Evolutionary conservation across 2,329 filamentous ascomycete species (phyloP).

Genomic region (Colletotrichum chlorophyti): DNA sequence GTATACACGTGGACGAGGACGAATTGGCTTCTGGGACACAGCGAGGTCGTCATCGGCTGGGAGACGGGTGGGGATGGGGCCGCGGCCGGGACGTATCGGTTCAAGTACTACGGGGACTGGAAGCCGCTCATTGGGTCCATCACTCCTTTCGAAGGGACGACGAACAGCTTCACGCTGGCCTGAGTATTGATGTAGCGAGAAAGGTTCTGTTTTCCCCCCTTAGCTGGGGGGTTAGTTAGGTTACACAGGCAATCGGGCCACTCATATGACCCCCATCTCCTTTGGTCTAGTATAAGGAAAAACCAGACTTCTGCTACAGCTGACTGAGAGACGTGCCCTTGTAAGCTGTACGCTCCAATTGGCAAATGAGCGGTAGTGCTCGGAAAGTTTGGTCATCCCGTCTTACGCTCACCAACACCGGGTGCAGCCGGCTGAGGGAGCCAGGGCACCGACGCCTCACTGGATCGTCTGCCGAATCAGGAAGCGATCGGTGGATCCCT

Average conservation of each 20-base stretch:
- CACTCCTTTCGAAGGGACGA: constrained; percentile 72
- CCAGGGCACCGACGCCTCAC: not conserved
- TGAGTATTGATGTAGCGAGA: too few relatives aligned
- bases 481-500: constrained; percentile 3
- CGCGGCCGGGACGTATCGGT: constrained; percentile 72
- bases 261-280: too few relatives aligned
- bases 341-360: too few relatives aligned
- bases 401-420: too few relatives aligned
- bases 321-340: too few relatives aligned
- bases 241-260: too few relatives aligned
- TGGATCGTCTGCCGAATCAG: not conserved
- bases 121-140: constrained; percentile 71
- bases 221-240: too few relatives aligned
- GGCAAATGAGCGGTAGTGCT: too few relatives aligned
- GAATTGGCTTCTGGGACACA: constrained; percentile 73
- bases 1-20: constrained; percentile 82
- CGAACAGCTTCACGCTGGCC: constrained; percentile 56
- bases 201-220: too few relatives aligned
- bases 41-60: constrained; percentile 82
- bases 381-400: too few relatives aligned
- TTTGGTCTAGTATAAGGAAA: too few relatives aligned
- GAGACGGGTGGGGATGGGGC: constrained; percentile 62
- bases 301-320: too few relatives aligned
- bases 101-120: constrained; percentile 85
- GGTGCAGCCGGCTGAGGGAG: not conserved